Evolutionary conservation across 495 filamentous ascomycete genomes (phyloP).

Genomic region (Trichoderma orchidacearum): DNA sequence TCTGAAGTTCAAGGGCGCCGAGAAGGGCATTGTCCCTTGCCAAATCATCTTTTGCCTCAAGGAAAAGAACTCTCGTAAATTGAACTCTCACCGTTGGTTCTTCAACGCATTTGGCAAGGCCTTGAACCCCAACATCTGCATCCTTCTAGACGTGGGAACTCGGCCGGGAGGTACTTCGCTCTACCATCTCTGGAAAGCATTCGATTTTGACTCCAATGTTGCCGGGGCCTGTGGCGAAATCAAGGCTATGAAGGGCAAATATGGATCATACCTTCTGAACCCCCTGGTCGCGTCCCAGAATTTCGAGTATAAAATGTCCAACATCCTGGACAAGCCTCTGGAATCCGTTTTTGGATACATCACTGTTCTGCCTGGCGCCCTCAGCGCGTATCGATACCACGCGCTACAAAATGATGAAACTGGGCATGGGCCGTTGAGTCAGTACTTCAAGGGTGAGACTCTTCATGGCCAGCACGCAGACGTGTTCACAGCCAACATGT

Average conservation of each 20-base stretch:
- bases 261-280: constrained; percentile 72
- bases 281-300: constrained; percentile 95
- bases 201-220: constrained; percentile 92
- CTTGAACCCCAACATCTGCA: constrained; percentile 90
- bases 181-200: constrained; percentile 99
- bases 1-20: constrained; percentile 95
- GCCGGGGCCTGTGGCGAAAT: constrained; percentile 96
- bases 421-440: constrained; percentile 86
- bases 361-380: constrained; percentile 86
- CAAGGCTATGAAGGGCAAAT: constrained; percentile 84
- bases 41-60: constrained; percentile 99
- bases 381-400: constrained; percentile 93
- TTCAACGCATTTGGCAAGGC: constrained; percentile 96
- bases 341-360: constrained; percentile 98
- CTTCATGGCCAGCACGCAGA: constrained; percentile 93
- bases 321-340: constrained; percentile 94
- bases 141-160: constrained; percentile 91
- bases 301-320: constrained; percentile 99
- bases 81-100: constrained; percentile 98
- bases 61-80: constrained; percentile 94
- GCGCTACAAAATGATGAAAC: constrained; percentile 94
- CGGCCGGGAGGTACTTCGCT: constrained; percentile 72
- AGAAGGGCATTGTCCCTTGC: constrained; percentile 97
- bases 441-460: constrained; percentile 99
- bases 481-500: constrained; percentile 99